Conservation (phyloP, 345 rosid species). For the Gossypium stocksii region DNA sequence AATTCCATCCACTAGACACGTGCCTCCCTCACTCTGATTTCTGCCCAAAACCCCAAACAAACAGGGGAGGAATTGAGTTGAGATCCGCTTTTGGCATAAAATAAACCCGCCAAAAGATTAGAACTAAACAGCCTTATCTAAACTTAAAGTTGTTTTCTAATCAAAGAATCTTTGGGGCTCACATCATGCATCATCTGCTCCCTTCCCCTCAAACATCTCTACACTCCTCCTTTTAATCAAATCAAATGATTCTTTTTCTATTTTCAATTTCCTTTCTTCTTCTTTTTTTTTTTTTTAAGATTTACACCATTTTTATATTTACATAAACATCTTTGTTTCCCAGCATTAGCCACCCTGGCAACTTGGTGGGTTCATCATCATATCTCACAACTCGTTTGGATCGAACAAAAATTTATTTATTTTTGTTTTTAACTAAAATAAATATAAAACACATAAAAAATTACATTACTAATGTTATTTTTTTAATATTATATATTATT, state of each 20-base stretch:
- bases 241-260: no score
- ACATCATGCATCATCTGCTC: conserved; percentile 29
- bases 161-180: conserved; percentile 42
- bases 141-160: background rate
- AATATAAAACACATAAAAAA: no score
- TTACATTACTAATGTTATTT: no score
- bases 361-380: conserved; percentile 10
- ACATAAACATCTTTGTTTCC: conserved; percentile 19
- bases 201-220: conserved; percentile 46
- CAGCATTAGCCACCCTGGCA: conserved; percentile 21
- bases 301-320: background rate
- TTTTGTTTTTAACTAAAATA: no score
- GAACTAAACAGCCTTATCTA: conserved; percentile 9
- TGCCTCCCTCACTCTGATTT: conserved; percentile 27
- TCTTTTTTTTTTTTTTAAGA: background rate
- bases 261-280: no score
- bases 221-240: background rate
- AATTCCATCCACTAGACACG: conserved; percentile 34
- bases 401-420: no score
- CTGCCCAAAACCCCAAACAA: conserved; percentile 1
- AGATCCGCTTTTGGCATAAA: background rate
- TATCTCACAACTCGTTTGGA: background rate
- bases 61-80: conserved; percentile 1
- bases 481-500: no score
- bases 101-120: background rate